Base-by-base conservation (phyloP, 192 early-diverging fungal species). In the Paraglomus occultum region DNA sequence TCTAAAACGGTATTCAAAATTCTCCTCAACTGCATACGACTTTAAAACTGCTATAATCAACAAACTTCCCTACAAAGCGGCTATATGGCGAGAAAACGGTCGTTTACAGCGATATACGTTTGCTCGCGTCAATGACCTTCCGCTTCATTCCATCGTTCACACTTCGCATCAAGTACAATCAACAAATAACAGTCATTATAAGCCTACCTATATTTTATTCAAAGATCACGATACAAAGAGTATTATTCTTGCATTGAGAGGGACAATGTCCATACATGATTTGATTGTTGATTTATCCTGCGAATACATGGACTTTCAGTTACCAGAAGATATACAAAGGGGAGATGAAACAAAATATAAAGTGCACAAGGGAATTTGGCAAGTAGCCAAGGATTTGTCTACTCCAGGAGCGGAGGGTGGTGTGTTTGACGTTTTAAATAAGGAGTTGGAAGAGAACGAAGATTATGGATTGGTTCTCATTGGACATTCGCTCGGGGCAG, bases 401-500 rank as follows among this genome's bases (percentile, higher is more conserved):
- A 70, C 74, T 22, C 73, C 76, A 15, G 78, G 77, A 1, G 66
- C 80, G 22, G 71, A 74, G 22, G 73, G 72, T 0, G 3, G 3
- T 31, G 73, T 84, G 9, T 77, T 76, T 44, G 77, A 76, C 51
- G 79, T 73, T 23, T 51, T 84, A 45, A 82, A 78, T 43, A 71
- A 71, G 5, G 80, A 78, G 20, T 40, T 84, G 44, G 72, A 74
- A 47, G 66, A 72, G 0, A 72, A 81, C 42, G 77, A 77, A 8
- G 80, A 48, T 3, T 82, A 82, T 52, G 79, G 76, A 10, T 45
- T 84, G 18, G 64, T 80, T 8, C 53, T 84, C 55, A 74, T 81
- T 15, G 82, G 82, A 5, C 82, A 84, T 67, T 80, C 78, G 0
- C 65, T 84, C n/a, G 82, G 82, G 9, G 82, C 82, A 1, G 82